Evolutionary conservation across 1,284 basidiomycete genomes (phyloP).

Genomic region (Athelia psychrophila): DNA sequence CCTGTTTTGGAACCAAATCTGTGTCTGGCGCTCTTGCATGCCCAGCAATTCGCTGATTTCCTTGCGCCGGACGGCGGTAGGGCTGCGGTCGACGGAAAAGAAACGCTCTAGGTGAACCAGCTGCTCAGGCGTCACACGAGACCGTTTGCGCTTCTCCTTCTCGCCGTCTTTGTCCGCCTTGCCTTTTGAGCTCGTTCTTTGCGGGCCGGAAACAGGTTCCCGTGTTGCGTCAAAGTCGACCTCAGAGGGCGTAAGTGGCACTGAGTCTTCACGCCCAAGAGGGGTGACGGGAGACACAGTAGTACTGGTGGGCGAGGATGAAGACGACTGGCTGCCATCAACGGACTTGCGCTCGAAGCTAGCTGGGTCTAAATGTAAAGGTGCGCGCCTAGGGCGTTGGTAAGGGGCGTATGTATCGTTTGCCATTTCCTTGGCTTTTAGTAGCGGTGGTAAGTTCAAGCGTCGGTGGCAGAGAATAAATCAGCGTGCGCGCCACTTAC

Average conservation of each 20-base stretch:
- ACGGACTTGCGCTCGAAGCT: conserved; percentile 2
- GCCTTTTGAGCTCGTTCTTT: conserved; percentile 19
- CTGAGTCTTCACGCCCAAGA: conserved; percentile 4
- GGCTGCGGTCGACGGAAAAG: conserved; percentile 66
- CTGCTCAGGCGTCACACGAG: conserved; percentile 74
- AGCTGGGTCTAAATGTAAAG: conserved; percentile 12
- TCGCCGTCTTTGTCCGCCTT: conserved; percentile 19
- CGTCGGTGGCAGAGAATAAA: not conserved
- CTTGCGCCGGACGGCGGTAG: conserved; percentile 63
- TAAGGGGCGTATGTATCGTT: conserved; percentile 3
- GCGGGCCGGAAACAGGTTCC: conserved; percentile 19
- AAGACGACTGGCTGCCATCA: not conserved
- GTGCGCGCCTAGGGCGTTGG: conserved; percentile 8
- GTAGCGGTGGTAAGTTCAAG: not conserved
- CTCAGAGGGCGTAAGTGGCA: not conserved
- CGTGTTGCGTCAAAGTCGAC: not conserved
- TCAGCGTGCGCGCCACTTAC: conserved; percentile 11
- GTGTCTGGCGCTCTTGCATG: conserved; percentile 82
- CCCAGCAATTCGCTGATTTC: conserved; percentile 75
- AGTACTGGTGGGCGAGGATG: not conserved
- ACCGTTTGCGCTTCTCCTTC: conserved; percentile 71
- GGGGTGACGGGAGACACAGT: conserved; percentile 3
- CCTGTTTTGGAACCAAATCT: conserved; percentile 88
- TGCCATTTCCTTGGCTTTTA: conserved; percentile 13
- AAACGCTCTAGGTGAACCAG: conserved; percentile 68